Evolutionary conservation across 805 yeast genomes (phyloP).

Genomic region (Monosporozyma yasuniensis): DNA sequence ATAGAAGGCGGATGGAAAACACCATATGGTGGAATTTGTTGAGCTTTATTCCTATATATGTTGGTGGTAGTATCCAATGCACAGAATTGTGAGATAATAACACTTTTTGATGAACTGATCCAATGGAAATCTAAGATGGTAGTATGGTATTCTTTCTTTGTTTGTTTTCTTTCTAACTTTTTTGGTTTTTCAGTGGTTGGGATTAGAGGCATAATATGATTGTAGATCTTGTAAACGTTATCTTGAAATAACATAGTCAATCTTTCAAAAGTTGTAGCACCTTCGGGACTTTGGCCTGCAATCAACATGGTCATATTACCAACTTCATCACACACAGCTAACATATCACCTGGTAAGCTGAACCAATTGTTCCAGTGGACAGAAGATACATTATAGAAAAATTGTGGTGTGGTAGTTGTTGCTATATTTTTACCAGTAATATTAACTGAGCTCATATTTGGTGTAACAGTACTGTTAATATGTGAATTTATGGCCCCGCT

Average conservation of each 20-base stretch:
- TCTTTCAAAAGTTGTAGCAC: slow-evolving; percentile 27
- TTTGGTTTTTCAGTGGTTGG: slow-evolving; percentile 29
- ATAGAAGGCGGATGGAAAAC: slow-evolving; percentile 32
- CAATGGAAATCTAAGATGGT: slow-evolving; percentile 37
- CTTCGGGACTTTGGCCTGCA: slow-evolving; percentile 39
- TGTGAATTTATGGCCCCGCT: not conserved
- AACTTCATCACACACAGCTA: slow-evolving; percentile 64
- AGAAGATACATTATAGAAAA: slow-evolving; percentile 33
- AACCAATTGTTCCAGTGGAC: slow-evolving; percentile 62
- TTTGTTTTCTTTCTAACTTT: slow-evolving; percentile 33
- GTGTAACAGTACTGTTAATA: not conserved
- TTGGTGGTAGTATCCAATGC: slow-evolving; percentile 23
- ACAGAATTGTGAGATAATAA: slow-evolving; percentile 26
- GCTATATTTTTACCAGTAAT: slow-evolving; percentile 2
- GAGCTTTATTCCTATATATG: slow-evolving; percentile 25
- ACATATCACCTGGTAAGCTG: slow-evolving; percentile 54
- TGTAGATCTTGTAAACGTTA: slow-evolving; percentile 26
- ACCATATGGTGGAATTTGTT: slow-evolving; percentile 29
- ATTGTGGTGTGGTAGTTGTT: slow-evolving; percentile 19
- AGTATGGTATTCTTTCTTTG: slow-evolving; percentile 28
- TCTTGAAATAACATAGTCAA: slow-evolving; percentile 33
- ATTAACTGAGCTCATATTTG: not conserved
- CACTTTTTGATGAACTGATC: slow-evolving; percentile 32
- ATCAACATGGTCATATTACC: slow-evolving; percentile 58
- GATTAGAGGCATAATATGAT: slow-evolving; percentile 21